Base-by-base conservation (phyloP, 495 filamentous ascomycete genomes). In the Oidiodendron maius region DNA sequence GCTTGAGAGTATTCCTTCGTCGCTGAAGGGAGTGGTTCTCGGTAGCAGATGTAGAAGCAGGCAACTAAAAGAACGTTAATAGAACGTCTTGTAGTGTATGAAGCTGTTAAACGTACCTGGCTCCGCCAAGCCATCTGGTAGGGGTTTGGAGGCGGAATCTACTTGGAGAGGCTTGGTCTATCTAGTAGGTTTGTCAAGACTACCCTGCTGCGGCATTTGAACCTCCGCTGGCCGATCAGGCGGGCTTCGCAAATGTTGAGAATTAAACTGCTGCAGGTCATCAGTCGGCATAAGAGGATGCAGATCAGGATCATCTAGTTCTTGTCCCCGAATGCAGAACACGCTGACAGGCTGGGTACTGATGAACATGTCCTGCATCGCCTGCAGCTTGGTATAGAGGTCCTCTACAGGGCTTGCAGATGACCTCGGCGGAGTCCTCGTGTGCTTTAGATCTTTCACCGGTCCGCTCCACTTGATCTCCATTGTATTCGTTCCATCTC, bases 141-240 rank as follows among this genome's bases (percentile, higher is more conserved):
- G 91, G 23, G 93, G 85, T 45, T 83, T 78, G 61, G 97, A 99
- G 0, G 75, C 71, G 10, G 81, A 72, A 64, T 99, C 94, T 20
- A 97, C 87, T 32, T 85, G 94, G 4, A 95, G 67, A 1, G 89
- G 89, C 61, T 99, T 91, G 48, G 97, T 91, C 81, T 83, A 96
- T 1, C 87, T 84, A 21, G 80, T 78, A 47, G 84, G 61, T 34
- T 71, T 71, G 9, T 81, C 76, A 4, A 72, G 64, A 17, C 72
- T 75, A 45, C 74, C 69, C 5, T 73, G 35, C 83, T 78, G 30
- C 74, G 70, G n/a, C 67, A 55, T 17, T 83, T 80, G 13, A 78
- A 69, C 48, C 75, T 79, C 17, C 72, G 68, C 6, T 82, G 64
- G 38, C 82, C 78, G 3, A 73, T n/a, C n/a, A n/a, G n/a, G n/a